Percentiles rank a stretch among this genome's conserved stretches.
Conservation (phyloP, 1,139 yeast species). For the Groenewaldozyma auringiensis region DNA sequence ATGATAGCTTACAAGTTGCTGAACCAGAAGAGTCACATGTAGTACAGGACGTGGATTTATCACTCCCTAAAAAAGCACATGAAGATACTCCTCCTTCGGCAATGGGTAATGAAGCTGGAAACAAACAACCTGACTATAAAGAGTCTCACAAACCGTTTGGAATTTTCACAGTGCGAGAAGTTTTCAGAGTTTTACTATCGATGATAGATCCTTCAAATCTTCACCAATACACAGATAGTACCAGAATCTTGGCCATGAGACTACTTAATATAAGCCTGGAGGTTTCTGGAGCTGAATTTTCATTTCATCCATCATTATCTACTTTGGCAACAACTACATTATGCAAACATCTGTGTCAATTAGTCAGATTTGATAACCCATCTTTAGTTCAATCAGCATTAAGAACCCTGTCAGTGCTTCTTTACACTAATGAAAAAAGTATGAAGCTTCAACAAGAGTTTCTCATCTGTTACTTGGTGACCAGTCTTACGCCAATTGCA, state of each 20-base stretch:
- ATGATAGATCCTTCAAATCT: constrained; percentile 78
- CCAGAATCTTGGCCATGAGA: constrained; percentile 74
- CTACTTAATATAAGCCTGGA: constrained; percentile 75
- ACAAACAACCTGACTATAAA: constrained; percentile 1
- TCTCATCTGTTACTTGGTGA: constrained; percentile 33
- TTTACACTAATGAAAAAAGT: constrained; percentile 30
- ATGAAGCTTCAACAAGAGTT: constrained; percentile 38
- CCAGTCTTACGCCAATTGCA: constrained; percentile 32
- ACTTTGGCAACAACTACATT: constrained; percentile 68
- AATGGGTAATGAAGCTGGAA: not conserved
- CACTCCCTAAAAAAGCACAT: not conserved
- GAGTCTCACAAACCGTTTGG: constrained; percentile 42
- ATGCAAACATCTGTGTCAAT: constrained; percentile 73
- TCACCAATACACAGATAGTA: constrained; percentile 77
- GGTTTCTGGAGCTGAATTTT: constrained; percentile 63
- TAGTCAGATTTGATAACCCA: constrained; percentile 63
- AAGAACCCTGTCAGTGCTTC: constrained; percentile 59
- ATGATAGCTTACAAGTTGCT: not conserved
- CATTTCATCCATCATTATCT: constrained; percentile 59
- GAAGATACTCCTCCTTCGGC: not conserved
- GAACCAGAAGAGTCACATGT: not conserved
- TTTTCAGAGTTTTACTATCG: constrained; percentile 69
- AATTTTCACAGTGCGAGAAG: constrained; percentile 59
- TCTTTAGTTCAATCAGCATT: constrained; percentile 67
- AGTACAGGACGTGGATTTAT: not conserved